phyloP scores from a whole-genome alignment of 371 early-diverging fungal species.

The Blastocladiella emersonii region DNA sequence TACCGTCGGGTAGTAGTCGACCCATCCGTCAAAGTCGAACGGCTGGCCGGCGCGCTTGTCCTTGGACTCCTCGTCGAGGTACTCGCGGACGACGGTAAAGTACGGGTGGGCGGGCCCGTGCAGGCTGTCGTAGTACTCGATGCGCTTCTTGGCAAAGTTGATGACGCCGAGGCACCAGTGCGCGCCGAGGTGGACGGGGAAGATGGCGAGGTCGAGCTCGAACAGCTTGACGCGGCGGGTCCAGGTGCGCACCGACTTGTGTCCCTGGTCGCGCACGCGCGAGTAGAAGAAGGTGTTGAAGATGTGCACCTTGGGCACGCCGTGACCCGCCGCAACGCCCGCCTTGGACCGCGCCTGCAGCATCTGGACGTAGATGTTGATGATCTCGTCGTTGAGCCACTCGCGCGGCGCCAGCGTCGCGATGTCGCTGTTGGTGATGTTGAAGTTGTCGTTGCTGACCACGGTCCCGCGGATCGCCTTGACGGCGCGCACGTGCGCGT shows the following conservation, averaged over 20 bases:
- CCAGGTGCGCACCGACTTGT: slow-evolving; percentile 66
- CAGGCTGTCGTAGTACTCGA: slow-evolving; percentile 80
- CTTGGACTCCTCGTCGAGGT: slow-evolving; percentile 51
- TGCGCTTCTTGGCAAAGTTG: slow-evolving; percentile 48
- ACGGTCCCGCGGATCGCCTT: no score
- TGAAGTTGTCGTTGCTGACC: no score
- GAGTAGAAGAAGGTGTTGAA: slow-evolving; percentile 84
- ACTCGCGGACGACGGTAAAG: slow-evolving; percentile 39
- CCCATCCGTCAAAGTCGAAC: slow-evolving; percentile 56
- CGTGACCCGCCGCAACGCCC: no score
- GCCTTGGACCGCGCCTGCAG: neutral
- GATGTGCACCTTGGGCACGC: slow-evolving; percentile 46
- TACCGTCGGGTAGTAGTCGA: slow-evolving; percentile 39
- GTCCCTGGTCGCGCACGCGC: slow-evolving; percentile 51
- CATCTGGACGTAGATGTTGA: neutral
- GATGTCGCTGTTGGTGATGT: no score
- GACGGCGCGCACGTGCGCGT: no score
- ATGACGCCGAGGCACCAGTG: slow-evolving; percentile 83
- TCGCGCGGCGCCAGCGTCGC: neutral
- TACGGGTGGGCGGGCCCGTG: slow-evolving; percentile 39
- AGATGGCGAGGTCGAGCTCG: slow-evolving; percentile 53
- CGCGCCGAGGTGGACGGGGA: slow-evolving; percentile 74
- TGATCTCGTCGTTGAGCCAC: slow-evolving; percentile 1
- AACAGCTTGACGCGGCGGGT: slow-evolving; percentile 69
- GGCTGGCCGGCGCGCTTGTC: slow-evolving; percentile 46